Evolutionary conservation across 345 rosid genomes (phyloP), one percentile per base, ranked within the genome.

Genomic region (Eutrema japonicum): DNA sequence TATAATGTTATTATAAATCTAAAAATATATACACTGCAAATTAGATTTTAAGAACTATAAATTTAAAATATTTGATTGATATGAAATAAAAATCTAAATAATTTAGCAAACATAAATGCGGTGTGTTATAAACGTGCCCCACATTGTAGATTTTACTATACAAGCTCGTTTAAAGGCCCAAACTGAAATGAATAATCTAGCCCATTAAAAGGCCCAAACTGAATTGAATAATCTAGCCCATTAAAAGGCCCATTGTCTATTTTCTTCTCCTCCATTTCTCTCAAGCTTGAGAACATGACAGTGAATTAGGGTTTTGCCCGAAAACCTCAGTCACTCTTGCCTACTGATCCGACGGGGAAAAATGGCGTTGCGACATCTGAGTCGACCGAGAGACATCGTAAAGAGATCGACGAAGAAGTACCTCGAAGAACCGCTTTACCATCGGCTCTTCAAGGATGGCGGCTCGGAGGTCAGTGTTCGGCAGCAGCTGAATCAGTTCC

Each of bases 381-480:
- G 96, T 41, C 87, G 99, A 9, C 80, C 98, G 16, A 90, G 82
- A 70, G 85, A 71, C 68, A 78, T 87, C 30, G 36, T 83, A 8
- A 85, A 77, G 70, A 84, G 94, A 77, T 95, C 98, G 26, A 90
- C 96, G 54, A 92, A 82, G 71, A 95, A 88, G 88, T 88, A 92
- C 86, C 58, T 95, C 63, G 99, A 92, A 48, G 94, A 86, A 76
- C 86, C 98, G 1, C 91, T 95, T 35, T 92, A 83, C 76, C 43
- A 76, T 14, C 64, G 76, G 55, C 91, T 95, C 29, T 92, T 95
- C 88, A 87, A 86, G 54, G 82, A 87, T 47, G 98, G 99, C 3
- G 75, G 96, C 65, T 60, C 88, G 7, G 96, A 92, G 79, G 63
- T 77, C 10, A 85, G 72, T 56, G 88, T 95, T 52, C 84, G 88